A percentile compares a stretch with the other conserved stretches of the same genome.
Evolutionary conservation across 352 stramenopile genomes (phyloP).

Genomic region (Phytopythium vexans): DNA sequence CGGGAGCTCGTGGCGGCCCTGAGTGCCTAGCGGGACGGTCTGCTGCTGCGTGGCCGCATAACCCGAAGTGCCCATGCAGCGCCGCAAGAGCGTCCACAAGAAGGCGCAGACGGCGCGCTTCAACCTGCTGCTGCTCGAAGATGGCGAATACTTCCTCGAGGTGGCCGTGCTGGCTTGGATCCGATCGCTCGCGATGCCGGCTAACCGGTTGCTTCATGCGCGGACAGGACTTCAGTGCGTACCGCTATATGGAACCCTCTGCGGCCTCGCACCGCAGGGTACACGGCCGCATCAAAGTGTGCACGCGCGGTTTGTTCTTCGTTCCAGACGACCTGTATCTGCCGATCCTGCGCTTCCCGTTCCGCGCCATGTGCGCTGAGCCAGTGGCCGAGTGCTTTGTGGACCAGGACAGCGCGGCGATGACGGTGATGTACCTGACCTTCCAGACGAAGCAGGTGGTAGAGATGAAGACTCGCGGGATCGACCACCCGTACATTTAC

Average conservation of each 20-base stretch:
- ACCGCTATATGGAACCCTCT: conserved; percentile 47
- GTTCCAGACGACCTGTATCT: conserved; percentile 69
- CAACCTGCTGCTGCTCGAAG: conserved; percentile 88
- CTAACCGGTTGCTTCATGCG: neutral
- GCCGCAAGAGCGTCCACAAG: conserved; percentile 23
- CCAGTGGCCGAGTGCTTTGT: conserved; percentile 56
- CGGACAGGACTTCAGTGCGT: conserved; percentile 61
- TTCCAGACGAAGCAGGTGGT: conserved; percentile 54
- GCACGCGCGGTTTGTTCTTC: conserved; percentile 88
- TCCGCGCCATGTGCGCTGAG: conserved; percentile 50
- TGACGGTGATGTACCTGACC: conserved; percentile 33
- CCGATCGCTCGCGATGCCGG: too few relatives aligned
- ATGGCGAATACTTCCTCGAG: conserved; percentile 91
- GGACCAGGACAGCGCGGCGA: conserved; percentile 8
- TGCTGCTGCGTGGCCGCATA: neutral
- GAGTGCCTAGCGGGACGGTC: too few relatives aligned
- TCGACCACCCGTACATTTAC: conserved; percentile 67
- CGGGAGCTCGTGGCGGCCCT: neutral
- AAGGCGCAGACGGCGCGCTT: conserved; percentile 65
- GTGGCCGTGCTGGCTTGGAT: conserved; percentile 12
- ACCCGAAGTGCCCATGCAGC: conserved; percentile 17
- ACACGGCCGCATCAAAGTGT: conserved; percentile 73
- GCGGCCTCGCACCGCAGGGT: conserved; percentile 36
- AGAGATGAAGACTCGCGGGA: conserved; percentile 72
- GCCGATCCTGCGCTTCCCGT: conserved; percentile 81